A percentile compares a stretch with the other conserved stretches of the same genome.
phyloP scores from a whole-genome alignment of 108 stramenopile species.

The Phaeodactylum tricornutum region DNA sequence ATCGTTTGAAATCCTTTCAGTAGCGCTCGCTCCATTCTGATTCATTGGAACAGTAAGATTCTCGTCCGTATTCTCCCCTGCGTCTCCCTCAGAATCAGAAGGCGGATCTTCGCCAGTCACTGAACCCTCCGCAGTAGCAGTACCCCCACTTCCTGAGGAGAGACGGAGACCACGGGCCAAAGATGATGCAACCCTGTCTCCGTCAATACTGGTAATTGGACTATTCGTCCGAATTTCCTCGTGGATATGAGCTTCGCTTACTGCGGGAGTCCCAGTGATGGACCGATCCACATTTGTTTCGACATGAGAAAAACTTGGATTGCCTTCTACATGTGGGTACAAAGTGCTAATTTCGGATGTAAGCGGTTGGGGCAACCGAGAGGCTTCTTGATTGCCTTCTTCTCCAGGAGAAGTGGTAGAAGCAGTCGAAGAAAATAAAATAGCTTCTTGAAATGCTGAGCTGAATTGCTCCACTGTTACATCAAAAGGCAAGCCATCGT shows the following conservation, averaged over 20 bases:
- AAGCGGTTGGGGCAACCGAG: too few relatives aligned
- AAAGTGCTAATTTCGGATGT: too few relatives aligned
- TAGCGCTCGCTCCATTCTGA: constrained; percentile 1
- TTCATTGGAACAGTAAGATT: not conserved
- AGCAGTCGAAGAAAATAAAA: not conserved
- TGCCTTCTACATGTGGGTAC: constrained; percentile 1
- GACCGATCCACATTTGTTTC: not conserved
- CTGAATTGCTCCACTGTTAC: constrained; percentile 45
- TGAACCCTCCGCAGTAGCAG: not conserved
- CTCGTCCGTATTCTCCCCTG: constrained; percentile 1
- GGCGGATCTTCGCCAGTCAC: constrained; percentile 3
- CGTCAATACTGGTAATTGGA: constrained; percentile 14
- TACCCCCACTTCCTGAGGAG: constrained; percentile 18
- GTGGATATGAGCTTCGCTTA: not conserved
- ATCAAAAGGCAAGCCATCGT: constrained; percentile 70
- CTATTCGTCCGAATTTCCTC: too few relatives aligned
- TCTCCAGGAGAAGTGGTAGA: constrained; percentile 1
- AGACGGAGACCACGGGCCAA: constrained; percentile 42
- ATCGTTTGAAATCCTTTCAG: constrained; percentile 6
- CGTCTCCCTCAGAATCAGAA: constrained; percentile 2
- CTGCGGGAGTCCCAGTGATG: not conserved
- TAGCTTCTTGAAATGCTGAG: constrained; percentile 32
- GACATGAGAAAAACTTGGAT: not conserved
- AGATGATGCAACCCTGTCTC: constrained; percentile 35
- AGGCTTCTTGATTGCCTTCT: constrained; percentile 2